A percentile compares a stretch with the other conserved stretches of the same genome.
Evolutionary conservation across 805 yeast genomes (phyloP).

Genomic region (Wickerhamiella slavikovae): DNA sequence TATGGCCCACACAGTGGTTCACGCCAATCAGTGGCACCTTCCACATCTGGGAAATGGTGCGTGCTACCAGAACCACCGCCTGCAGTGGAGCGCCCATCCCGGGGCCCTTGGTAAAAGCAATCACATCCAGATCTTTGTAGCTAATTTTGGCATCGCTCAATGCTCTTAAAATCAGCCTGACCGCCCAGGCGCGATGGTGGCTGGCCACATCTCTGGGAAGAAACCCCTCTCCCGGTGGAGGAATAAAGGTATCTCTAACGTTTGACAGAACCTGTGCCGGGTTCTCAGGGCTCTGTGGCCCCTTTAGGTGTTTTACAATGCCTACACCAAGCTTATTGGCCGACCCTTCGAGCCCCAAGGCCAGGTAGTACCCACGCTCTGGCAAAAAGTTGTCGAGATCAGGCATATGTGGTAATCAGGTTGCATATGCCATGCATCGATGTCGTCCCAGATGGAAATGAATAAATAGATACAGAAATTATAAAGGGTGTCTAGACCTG

Average conservation of each 20-base stretch:
- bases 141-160: conserved; percentile 36
- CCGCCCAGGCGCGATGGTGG: conserved; percentile 91
- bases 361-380: conserved; percentile 28
- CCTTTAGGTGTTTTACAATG: conserved; percentile 51
- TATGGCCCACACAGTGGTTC: conserved; percentile 94
- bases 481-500: too few relatives aligned
- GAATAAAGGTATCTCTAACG: conserved; percentile 79
- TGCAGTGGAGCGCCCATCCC: conserved; percentile 99
- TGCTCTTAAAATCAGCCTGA: conserved; percentile 48
- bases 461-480: too few relatives aligned
- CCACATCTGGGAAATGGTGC: conserved; percentile 70
- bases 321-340: conserved; percentile 96
- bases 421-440: neutral
- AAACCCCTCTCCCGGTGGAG: conserved; percentile 98
- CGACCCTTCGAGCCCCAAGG: conserved; percentile 89
- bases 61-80: conserved; percentile 78
- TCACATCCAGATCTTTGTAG: conserved; percentile 23
- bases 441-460: neutral
- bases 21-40: conserved; percentile 76
- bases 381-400: conserved; percentile 28
- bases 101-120: conserved; percentile 94
- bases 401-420: conserved; percentile 15
- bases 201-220: conserved; percentile 91
- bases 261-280: conserved; percentile 67
- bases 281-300: conserved; percentile 33